Evolutionary conservation across 1,284 basidiomycete species (phyloP).

Genomic region (Apiotrichum sp.): DNA sequence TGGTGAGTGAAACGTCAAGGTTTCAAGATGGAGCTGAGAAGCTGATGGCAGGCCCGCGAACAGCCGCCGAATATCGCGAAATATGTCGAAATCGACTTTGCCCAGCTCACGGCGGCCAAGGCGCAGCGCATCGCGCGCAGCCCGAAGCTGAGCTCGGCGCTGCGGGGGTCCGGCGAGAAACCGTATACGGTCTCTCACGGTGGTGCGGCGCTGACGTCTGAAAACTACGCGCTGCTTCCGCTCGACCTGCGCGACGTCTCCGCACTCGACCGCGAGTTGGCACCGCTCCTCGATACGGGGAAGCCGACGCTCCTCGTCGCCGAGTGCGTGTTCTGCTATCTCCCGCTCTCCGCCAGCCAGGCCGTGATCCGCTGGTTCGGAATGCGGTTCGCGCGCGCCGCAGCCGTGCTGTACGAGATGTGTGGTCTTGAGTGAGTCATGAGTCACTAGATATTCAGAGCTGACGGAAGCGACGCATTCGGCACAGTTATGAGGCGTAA

Average conservation of each 20-base stretch:
- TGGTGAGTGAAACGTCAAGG: slow-evolving; percentile 54
- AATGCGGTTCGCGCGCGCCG: slow-evolving; percentile 50
- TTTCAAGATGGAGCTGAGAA: no score
- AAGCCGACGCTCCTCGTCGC: slow-evolving; percentile 76
- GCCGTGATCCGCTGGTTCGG: slow-evolving; percentile 70
- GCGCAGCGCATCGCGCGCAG: slow-evolving; percentile 71
- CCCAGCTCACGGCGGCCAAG: slow-evolving; percentile 75
- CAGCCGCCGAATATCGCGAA: neutral
- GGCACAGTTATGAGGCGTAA: slow-evolving; percentile 83
- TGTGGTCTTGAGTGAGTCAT: slow-evolving; percentile 58
- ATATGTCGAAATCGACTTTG: slow-evolving; percentile 89
- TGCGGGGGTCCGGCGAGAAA: slow-evolving; percentile 3
- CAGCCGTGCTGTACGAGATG: slow-evolving; percentile 76
- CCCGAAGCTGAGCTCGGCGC: slow-evolving; percentile 52
- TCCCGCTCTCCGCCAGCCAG: slow-evolving; percentile 58
- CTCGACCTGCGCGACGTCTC: slow-evolving; percentile 60
- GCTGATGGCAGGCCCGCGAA: neutral
- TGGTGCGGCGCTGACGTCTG: slow-evolving; percentile 61
- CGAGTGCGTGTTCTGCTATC: slow-evolving; percentile 90
- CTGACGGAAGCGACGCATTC: slow-evolving; percentile 58
- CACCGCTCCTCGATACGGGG: slow-evolving; percentile 55
- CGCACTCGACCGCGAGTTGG: slow-evolving; percentile 15
- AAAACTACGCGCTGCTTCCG: slow-evolving; percentile 67
- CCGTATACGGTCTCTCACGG: slow-evolving; percentile 50
- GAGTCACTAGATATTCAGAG: no score